Base-by-base conservation (phyloP, 345 rosid species). In the Durio zibethinus region DNA sequence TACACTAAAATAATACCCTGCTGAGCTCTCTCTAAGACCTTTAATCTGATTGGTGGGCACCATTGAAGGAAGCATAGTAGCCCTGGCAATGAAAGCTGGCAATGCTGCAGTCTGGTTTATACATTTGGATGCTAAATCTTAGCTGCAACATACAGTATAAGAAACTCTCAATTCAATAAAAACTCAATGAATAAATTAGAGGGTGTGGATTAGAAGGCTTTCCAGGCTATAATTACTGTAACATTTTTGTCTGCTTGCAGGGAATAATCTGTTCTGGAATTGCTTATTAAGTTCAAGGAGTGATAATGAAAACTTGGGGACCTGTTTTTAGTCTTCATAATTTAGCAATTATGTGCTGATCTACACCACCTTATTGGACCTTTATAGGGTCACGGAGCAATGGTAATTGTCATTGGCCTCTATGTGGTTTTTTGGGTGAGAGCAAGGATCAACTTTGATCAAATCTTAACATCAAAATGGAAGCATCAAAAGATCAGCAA, bases 21-120 rank as follows among this genome's bases (percentile, higher is more conserved):
- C 88, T 4, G 97, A 90, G 83, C 89, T 92, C 72, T 92, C 98
- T 5, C 84, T 94, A 2, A 88, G 97, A n/a, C 90, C 90, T 61
- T 89, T 86, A 83, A 86, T 94, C 65, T 92, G 96, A 83, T 77
- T 92, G 10, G 79, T 89, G 82, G 97, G 97, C 9, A 82, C 97
- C 36, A 79, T 92, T 40, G 89, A 88, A 80, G 86, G 94, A 69
- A 60, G 87, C 15, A 80, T 86, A 33, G 86, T 89, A 7, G 93
- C 96, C 3, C 71, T 94, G 3, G 78, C 76, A 4, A 81, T 88
- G 79, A 94, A 90, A 79, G 78, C 85, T 36, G 82, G 84, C 38
- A 84, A 87, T 29, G 38, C 88, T 25, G 7, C 84, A 10, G 88
- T 73, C 12, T 94, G 98, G 97, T 43, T 90, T n/a, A 79, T 94